Evolutionary conservation across 805 yeast genomes (phyloP).

Genomic region (Wickerhamiella qilinensis): DNA sequence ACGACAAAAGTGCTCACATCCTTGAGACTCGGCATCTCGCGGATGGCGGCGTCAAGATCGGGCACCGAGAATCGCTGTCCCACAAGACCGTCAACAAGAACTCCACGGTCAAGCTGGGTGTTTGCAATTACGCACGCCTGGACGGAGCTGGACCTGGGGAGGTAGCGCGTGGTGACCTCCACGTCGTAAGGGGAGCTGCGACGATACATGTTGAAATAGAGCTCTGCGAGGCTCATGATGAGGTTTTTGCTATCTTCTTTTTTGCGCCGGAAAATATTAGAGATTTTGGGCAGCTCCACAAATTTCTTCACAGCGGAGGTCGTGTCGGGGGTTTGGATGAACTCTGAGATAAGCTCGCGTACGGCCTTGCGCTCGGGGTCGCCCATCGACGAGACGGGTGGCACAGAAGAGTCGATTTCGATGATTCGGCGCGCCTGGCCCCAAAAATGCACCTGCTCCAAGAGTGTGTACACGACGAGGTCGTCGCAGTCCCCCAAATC

Average conservation of each 20-base stretch:
- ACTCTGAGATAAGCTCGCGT: neutral
- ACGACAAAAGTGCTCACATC: neutral
- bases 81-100: slow-evolving; percentile 22
- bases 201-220: slow-evolving; percentile 24
- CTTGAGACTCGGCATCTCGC: neutral
- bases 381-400: neutral
- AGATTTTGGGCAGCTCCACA: neutral
- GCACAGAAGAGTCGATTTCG: neutral
- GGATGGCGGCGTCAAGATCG: slow-evolving; percentile 20
- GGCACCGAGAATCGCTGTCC: slow-evolving; percentile 26
- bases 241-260: neutral
- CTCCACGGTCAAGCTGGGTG: slow-evolving; percentile 17
- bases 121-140: slow-evolving; percentile 29
- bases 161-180: slow-evolving; percentile 28
- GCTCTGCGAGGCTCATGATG: slow-evolving; percentile 22
- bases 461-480: slow-evolving; percentile 16
- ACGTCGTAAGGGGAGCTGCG: slow-evolving; percentile 28
- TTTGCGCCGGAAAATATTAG: neutral
- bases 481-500: slow-evolving; percentile 19
- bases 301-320: neutral
- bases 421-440: slow-evolving; percentile 16
- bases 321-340: neutral
- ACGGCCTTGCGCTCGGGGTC: neutral
- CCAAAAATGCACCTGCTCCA: slow-evolving; percentile 20
- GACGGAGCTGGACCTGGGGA: slow-evolving; percentile 11